Base-by-base conservation (phyloP, 495 filamentous ascomycete genomes). In the Talaromyces trachyspermus region DNA sequence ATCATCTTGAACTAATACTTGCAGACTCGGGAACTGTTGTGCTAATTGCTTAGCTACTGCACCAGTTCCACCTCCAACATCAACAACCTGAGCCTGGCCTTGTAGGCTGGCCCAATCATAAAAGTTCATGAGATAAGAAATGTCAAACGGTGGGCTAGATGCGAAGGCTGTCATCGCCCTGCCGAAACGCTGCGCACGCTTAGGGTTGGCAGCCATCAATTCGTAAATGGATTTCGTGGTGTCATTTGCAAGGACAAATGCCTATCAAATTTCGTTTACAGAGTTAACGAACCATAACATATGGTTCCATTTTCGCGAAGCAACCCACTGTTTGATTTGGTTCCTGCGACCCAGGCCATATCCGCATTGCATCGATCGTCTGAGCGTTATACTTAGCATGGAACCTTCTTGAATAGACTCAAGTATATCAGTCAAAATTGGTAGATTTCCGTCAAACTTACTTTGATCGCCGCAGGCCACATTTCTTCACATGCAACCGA, bases 1-100 rank as follows among this genome's bases (percentile, higher is more conserved):
- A 22, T 74, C 58, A 49, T 83, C 79, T 51, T 81, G 76, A 14
- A 81, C 76, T 11, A 80, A 59, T 54, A 79, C 79, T 42, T 63
- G 29, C 17, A 49, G 8, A 5, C 32, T 18, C 4, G 55, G 43
- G 24, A 53, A 49, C 74, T 68, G 35, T 68, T 68, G 49, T 54
- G 55, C 54, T 62, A 79, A 29, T 25, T 38, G 47, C 53, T 54
- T 19, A 68, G 75, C 65, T 5, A 77, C 69, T 46, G 77, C 75
- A 2, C 78, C 79, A 38, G 71, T 60, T 3, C 62, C 66, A 8
- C 78, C 78, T 17, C 79, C 78, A 1, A 83, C 41, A 51, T 81
- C 76, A 26, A 81, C 73, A 29, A 80, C 50, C 33, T 37, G 9
- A 2, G 29, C 29, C 33, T 12, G 6, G 2, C 19, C 5, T 8